Conservation (phyloP, 345 rosid species). For the Eucalyptus erythrocorys region DNA sequence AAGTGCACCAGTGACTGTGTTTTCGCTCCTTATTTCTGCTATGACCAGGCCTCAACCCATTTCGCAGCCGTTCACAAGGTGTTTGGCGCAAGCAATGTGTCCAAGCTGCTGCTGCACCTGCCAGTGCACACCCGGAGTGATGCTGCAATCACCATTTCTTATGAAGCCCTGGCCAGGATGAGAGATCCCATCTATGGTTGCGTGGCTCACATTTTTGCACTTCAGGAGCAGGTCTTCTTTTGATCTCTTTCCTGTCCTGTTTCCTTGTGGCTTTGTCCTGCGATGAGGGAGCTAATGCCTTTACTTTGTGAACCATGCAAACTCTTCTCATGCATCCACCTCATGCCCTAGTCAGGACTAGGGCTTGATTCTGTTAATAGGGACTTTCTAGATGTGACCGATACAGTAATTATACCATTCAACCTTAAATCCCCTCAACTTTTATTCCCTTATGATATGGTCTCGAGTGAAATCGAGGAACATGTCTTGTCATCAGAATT, state of each 20-base stretch:
- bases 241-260: neutral
- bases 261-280: neutral
- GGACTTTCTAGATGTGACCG: neutral
- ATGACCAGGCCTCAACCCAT: conserved; percentile 53
- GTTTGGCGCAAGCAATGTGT: conserved; percentile 73
- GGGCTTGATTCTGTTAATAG: neutral
- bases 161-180: conserved; percentile 60
- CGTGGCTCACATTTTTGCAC: conserved; percentile 53
- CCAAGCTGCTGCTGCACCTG: conserved; percentile 46
- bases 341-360: neutral
- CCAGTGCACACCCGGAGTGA: conserved; percentile 37
- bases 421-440: neutral
- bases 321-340: neutral
- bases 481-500: neutral
- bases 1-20: conserved; percentile 56
- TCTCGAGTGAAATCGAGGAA: neutral
- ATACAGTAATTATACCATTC: neutral
- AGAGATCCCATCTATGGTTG: conserved; percentile 57
- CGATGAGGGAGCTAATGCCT: neutral
- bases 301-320: neutral
- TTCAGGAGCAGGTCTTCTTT: conserved; percentile 52
- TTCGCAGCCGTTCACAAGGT: conserved; percentile 73
- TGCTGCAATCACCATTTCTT: conserved; percentile 54
- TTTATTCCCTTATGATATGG: neutral
- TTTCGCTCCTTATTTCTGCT: conserved; percentile 65